Conservation (phyloP, 768 basidiomycete genomes). For the Tricholoma sp. region DNA sequence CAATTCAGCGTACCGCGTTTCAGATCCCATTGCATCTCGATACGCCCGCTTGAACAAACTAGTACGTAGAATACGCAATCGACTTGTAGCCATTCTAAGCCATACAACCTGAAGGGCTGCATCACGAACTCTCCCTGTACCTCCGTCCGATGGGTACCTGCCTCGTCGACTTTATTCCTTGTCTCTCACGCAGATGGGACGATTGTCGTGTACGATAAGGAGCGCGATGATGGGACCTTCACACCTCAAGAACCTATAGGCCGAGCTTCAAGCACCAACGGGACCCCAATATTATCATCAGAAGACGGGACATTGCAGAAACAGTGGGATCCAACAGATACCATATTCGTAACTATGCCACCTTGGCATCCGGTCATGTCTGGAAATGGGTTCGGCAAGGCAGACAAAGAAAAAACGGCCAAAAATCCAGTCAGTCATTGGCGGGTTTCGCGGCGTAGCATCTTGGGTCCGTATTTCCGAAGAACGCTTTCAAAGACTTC, state of each 20-base stretch:
- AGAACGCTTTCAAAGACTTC: neutral
- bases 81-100: slow-evolving; percentile 1
- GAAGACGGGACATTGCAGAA: slow-evolving; percentile 30
- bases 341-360: slow-evolving; percentile 75
- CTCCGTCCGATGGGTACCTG: slow-evolving; percentile 87
- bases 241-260: slow-evolving; percentile 52
- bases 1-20: slow-evolving; percentile 6
- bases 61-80: slow-evolving; percentile 31
- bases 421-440: slow-evolving; percentile 93
- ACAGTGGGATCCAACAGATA: slow-evolving; percentile 75
- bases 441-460: slow-evolving; percentile 66
- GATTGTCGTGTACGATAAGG: slow-evolving; percentile 86
- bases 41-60: slow-evolving; percentile 89
- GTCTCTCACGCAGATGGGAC: slow-evolving; percentile 88
- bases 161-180: slow-evolving; percentile 74
- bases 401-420: slow-evolving; percentile 65
- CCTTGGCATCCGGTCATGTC: slow-evolving; percentile 77
- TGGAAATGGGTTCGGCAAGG: slow-evolving; percentile 29
- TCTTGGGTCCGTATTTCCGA: slow-evolving; percentile 53
- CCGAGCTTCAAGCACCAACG: slow-evolving; percentile 19
- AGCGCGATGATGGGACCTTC: slow-evolving; percentile 82
- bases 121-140: slow-evolving; percentile 81
- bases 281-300: slow-evolving; percentile 15
- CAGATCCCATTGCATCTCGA: slow-evolving; percentile 76
- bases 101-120: slow-evolving; percentile 46